These are phyloP conservation scores for Colletotrichum echinochloae DNA, from an alignment of 2,329 filamentous ascomycete genomes.

Conservation along the genomic window DNA sequence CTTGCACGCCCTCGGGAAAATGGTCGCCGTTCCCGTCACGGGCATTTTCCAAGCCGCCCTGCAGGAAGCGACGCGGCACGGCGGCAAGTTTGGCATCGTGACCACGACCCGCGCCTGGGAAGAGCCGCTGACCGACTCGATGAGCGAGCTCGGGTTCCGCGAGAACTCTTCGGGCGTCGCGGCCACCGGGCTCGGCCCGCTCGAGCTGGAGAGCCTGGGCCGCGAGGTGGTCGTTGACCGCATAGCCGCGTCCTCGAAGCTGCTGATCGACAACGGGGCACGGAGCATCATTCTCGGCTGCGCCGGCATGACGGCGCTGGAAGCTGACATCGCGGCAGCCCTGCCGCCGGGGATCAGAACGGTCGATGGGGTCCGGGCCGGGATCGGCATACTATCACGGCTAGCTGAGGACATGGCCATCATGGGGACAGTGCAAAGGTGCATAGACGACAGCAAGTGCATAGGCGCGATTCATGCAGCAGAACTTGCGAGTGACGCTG, in stretches of 20 bases:
- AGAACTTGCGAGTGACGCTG: not conserved
- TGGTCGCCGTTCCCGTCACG: not conserved
- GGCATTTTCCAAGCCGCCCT: slow-evolving; percentile 31
- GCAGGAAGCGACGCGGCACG: slow-evolving; percentile 1
- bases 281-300: slow-evolving; percentile 28
- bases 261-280: slow-evolving; percentile 19
- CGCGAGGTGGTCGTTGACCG: slow-evolving; percentile 13
- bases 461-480: not conserved
- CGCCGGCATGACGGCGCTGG: slow-evolving; percentile 30
- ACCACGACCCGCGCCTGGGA: slow-evolving; percentile 30
- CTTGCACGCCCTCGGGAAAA: slow-evolving; percentile 13
- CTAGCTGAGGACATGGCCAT: not conserved
- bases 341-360: not conserved
- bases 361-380: slow-evolving; percentile 28
- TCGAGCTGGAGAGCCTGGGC: slow-evolving; percentile 25
- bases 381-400: slow-evolving; percentile 13
- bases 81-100: slow-evolving; percentile 19
- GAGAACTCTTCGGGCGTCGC: slow-evolving; percentile 8
- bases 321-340: not conserved
- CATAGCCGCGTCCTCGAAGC: not conserved
- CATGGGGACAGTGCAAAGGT: not conserved
- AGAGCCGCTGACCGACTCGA: not conserved
- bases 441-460: not conserved
- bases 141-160: not conserved
- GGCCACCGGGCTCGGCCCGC: slow-evolving; percentile 17